Evolutionary conservation across 2,329 filamentous ascomycete genomes (phyloP), one percentile per base, ranked within the genome.

Genomic region (Nigrospora sphaerica): DNA sequence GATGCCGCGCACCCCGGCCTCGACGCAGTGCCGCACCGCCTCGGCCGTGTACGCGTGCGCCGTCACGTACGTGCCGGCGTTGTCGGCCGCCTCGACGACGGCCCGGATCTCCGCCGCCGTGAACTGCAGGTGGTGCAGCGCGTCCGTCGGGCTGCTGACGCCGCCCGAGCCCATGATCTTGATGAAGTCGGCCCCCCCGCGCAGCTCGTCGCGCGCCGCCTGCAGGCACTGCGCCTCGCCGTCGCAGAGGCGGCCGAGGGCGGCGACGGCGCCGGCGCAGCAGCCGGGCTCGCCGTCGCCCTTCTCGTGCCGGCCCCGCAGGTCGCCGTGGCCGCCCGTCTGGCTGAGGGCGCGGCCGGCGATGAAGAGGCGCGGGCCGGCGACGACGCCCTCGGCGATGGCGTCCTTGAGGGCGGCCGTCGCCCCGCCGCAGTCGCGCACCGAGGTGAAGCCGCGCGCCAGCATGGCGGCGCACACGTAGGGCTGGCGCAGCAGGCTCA

Each of bases 131-230:
- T 72, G 68, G 6, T 72, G 67, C 23, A 79, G 62, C 34, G 63
- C 62, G 52, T 79, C 76, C 0, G 72, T 76, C 1, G 73, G 73
- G 35, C 66, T 72, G 2, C 71, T 65, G 5, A 80, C 74, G 10
- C 77, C 76, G 1, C 77, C 75, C 2, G 67, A 68, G 3, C 67
- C 64, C 75, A 79, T 78, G 52, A 80, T 75, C 58, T 80, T 80
- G 59, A 80, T 70, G 51, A 79, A 78, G 53, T 79, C 72, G 1
- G 70, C 66, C 2, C 76, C 75, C 12, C 59, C 61, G 3, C 75
- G 62, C 1, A 80, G 54, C 54, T 78, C 69, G 47, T 79, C 74
- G 7, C 76, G 65, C 1, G 69, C 70, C 31, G 64, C 69, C 42
- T 68, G 67, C 46, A 75, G 62, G 54, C 75, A 78, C 48, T 75